phyloP scores from a whole-genome alignment of 306 rosid species.

The Dryas drummondii region DNA sequence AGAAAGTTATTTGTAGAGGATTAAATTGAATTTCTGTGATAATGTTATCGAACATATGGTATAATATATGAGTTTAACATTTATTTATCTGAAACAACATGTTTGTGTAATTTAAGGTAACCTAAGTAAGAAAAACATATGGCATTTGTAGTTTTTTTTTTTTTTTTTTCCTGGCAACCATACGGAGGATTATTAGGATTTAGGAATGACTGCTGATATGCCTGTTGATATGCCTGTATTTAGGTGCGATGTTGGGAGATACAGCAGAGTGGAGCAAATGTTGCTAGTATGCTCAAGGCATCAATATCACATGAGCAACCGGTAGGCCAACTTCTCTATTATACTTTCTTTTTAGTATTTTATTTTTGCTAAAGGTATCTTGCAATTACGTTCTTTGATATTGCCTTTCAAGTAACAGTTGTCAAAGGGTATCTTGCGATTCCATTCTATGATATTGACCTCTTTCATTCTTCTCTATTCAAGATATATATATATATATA shows the following conservation, averaged over 20 bases:
- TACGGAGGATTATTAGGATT: not conserved
- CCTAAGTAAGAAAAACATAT: too few relatives aligned
- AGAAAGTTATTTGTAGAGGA: not conserved
- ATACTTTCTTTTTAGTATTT: too few relatives aligned
- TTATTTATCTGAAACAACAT: too few relatives aligned
- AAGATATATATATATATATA: too few relatives aligned
- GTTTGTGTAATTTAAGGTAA: not conserved
- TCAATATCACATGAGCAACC: conserved; percentile 83
- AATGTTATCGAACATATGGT: too few relatives aligned
- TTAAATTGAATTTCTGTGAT: not conserved
- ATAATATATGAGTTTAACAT: too few relatives aligned
- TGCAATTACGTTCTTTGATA: too few relatives aligned
- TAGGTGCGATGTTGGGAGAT: conserved; percentile 91
- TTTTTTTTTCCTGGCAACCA: not conserved
- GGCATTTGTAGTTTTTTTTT: not conserved
- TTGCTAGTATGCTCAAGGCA: conserved; percentile 69
- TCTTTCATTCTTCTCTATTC: too few relatives aligned
- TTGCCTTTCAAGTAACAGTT: too few relatives aligned
- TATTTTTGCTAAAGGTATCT: too few relatives aligned
- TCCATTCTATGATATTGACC: too few relatives aligned
- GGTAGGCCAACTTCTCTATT: conserved; percentile 23
- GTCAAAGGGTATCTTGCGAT: too few relatives aligned
- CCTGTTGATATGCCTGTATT: not conserved
- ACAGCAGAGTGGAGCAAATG: conserved; percentile 48
- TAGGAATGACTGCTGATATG: not conserved